These are phyloP conservation scores for Pseudohalonectria lignicola DNA, from an alignment of 2,329 filamentous ascomycete species.

Conservation along the genomic window DNA sequence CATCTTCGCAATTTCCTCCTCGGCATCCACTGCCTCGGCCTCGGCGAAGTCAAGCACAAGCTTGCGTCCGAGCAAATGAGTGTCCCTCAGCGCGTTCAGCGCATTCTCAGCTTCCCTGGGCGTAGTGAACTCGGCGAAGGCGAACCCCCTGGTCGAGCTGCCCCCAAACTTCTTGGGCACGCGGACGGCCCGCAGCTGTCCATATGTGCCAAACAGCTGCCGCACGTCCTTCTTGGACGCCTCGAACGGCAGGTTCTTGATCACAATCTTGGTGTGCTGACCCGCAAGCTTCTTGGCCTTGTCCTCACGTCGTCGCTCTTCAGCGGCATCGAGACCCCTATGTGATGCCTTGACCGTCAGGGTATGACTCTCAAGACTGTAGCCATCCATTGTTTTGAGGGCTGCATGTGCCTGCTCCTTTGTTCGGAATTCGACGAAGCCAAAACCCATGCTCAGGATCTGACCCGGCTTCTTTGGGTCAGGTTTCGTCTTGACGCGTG, in stretches of 20 bases:
- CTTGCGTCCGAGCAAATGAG: slow-evolving; percentile 81
- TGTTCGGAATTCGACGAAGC: slow-evolving; percentile 80
- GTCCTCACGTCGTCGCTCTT: slow-evolving; percentile 76
- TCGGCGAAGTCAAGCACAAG: slow-evolving; percentile 88
- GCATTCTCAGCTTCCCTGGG: slow-evolving; percentile 81
- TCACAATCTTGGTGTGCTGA: slow-evolving; percentile 81
- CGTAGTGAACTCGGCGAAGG: slow-evolving; percentile 92
- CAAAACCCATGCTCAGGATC: slow-evolving; percentile 92
- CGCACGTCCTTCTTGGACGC: slow-evolving; percentile 86
- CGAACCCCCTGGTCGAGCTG: slow-evolving; percentile 79
- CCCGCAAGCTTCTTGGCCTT: slow-evolving; percentile 68
- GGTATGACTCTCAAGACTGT: slow-evolving; percentile 77
- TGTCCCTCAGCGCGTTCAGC: slow-evolving; percentile 81
- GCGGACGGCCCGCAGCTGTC: slow-evolving; percentile 82
- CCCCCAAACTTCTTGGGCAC: slow-evolving; percentile 86
- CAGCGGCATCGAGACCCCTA: slow-evolving; percentile 75
- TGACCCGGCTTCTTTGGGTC: slow-evolving; percentile 87
- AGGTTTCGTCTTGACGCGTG: slow-evolving; percentile 82
- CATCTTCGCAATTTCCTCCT: slow-evolving; percentile 95
- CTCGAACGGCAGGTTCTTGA: slow-evolving; percentile 98
- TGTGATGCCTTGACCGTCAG: slow-evolving; percentile 80
- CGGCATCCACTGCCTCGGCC: slow-evolving; percentile 78
- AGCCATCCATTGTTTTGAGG: slow-evolving; percentile 75
- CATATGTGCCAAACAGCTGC: slow-evolving; percentile 77
- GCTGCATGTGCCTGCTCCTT: slow-evolving; percentile 72